phyloP scores from a whole-genome alignment of 164 flowering plant genomes.

The Dillenia suffruticosa region DNA sequence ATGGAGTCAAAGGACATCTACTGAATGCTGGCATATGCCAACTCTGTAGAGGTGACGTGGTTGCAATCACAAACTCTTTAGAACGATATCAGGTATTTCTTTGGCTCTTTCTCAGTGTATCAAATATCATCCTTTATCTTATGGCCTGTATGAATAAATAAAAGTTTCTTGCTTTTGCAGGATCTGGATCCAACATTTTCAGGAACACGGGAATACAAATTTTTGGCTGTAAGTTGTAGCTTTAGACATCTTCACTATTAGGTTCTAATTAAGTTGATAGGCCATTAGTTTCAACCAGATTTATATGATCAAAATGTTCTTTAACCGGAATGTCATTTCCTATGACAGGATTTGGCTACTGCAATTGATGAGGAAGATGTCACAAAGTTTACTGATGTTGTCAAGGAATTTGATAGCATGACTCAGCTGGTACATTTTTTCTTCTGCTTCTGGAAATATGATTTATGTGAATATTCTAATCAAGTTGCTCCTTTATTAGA shows the following conservation, averaged over 20 bases:
- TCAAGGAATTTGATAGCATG: slow-evolving; percentile 66
- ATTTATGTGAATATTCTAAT: no score
- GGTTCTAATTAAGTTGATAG: no score
- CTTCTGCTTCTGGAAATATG: no score
- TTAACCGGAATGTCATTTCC: background rate
- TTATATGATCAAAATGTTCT: no score
- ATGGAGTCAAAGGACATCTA: slow-evolving; percentile 77
- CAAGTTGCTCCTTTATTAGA: no score
- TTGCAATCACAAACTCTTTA: slow-evolving; percentile 74
- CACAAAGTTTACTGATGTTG: slow-evolving; percentile 45
- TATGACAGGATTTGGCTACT: slow-evolving; percentile 72
- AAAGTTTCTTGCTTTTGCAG: slow-evolving; percentile 35
- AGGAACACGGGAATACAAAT: slow-evolving; percentile 74
- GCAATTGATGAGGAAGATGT: slow-evolving; percentile 56
- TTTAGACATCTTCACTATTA: background rate
- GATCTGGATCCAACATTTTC: slow-evolving; percentile 90
- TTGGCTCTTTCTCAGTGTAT: background rate
- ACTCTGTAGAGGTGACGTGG: slow-evolving; percentile 78
- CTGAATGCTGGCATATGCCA: slow-evolving; percentile 95
- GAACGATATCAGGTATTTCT: slow-evolving; percentile 70
- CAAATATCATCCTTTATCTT: background rate
- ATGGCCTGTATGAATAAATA: background rate
- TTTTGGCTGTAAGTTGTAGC: slow-evolving; percentile 53
- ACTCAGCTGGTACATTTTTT: slow-evolving; percentile 38
- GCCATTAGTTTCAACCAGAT: no score